A percentile compares a stretch with the other conserved stretches of the same genome.
These are phyloP conservation scores for Aeschynomene evenia DNA, from an alignment of 306 rosid genomes.

Conservation along the genomic window DNA sequence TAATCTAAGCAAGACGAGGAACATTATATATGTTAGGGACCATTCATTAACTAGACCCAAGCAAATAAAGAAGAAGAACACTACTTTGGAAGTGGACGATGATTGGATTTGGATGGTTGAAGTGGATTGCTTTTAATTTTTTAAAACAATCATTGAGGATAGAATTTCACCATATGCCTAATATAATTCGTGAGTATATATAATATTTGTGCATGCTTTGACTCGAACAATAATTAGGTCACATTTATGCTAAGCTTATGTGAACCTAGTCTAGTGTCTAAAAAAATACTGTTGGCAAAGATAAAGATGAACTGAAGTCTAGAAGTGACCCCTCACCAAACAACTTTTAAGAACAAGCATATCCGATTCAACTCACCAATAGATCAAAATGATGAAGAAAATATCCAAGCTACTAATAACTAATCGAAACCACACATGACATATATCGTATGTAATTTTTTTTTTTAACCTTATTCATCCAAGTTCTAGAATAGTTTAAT, in stretches of 20 bases:
- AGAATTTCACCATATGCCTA: not conserved
- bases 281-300: constrained; percentile 1
- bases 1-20: not conserved
- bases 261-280: not conserved
- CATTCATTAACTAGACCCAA: not conserved
- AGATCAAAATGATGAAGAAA: not conserved
- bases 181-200: not conserved
- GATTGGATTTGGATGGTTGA: not conserved
- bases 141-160: not conserved
- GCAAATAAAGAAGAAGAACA: not conserved
- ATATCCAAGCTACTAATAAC: not conserved
- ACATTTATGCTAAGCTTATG: not conserved
- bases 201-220: not conserved
- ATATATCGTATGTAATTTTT: not conserved
- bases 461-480: not conserved
- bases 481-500: not conserved
- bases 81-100: not conserved
- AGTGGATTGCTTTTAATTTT: not conserved
- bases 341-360: not conserved
- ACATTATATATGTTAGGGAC: not conserved
- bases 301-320: not conserved
- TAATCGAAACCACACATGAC: not conserved
- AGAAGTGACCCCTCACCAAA: constrained; percentile 4
- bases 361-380: not conserved
- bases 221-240: constrained; percentile 1